phyloP scores from a whole-genome alignment of 768 basidiomycete genomes.

The Leccinum arenicola region DNA sequence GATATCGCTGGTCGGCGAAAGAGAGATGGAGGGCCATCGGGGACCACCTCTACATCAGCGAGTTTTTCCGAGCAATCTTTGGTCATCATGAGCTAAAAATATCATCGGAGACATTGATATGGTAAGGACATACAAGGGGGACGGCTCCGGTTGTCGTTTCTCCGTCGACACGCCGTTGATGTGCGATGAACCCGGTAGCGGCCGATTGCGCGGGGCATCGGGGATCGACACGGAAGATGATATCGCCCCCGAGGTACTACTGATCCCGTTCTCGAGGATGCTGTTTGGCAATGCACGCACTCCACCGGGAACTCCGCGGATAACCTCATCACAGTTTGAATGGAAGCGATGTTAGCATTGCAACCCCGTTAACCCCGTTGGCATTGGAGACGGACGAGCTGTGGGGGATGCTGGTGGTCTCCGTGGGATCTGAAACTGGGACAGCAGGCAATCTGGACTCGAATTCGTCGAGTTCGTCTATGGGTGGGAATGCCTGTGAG shows the following conservation, averaged over 20 bases:
- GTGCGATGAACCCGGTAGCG: constrained; percentile 5
- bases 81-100: constrained; percentile 10
- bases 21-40: constrained; percentile 16
- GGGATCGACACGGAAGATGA: constrained; percentile 15
- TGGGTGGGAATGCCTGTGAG: constrained; percentile 66
- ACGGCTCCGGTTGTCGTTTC: constrained; percentile 18
- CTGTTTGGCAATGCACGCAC: constrained; percentile 15
- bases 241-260: constrained; percentile 28
- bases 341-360: constrained; percentile 15
- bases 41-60: constrained; percentile 9
- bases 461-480: constrained; percentile 69
- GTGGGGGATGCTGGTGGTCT: constrained; percentile 22
- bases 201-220: constrained; percentile 16
- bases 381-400: constrained; percentile 24
- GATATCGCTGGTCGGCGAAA: constrained; percentile 41
- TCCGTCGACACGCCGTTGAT: constrained; percentile 19
- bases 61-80: constrained; percentile 17
- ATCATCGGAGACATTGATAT: background rate
- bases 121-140: constrained; percentile 20
- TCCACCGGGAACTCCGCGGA: constrained; percentile 23
- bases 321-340: constrained; percentile 28
- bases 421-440: constrained; percentile 41
- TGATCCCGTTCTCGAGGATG: constrained; percentile 25
- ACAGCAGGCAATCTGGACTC: constrained; percentile 48
- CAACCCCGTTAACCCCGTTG: constrained; percentile 31